Evolutionary conservation across 805 yeast species (phyloP).

Genomic region (Naumovozyma dairenensis): DNA sequence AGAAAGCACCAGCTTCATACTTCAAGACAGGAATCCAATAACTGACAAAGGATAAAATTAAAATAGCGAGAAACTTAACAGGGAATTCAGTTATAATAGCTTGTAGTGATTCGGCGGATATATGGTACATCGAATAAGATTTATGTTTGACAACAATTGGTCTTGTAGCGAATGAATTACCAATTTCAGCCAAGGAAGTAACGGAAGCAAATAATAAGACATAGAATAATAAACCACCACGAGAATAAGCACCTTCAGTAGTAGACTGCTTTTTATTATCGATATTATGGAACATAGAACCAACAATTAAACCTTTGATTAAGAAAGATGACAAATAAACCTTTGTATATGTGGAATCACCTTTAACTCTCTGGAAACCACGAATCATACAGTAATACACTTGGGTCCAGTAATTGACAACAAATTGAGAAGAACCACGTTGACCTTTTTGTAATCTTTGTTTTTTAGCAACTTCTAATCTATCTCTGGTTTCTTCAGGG

Average conservation of each 20-base stretch:
- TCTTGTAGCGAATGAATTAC: conserved; percentile 48
- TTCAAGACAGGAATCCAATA: conserved; percentile 47
- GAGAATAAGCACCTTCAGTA: conserved; percentile 48
- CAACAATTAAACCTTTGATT: conserved; percentile 48
- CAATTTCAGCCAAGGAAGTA: conserved; percentile 52
- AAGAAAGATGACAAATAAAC: conserved; percentile 43
- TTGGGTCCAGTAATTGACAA: conserved; percentile 41
- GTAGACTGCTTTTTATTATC: conserved; percentile 29
- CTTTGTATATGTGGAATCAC: conserved; percentile 47
- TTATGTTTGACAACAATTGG: conserved; percentile 57
- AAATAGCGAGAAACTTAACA: conserved; percentile 40
- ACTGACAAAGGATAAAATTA: conserved; percentile 37
- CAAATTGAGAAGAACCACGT: conserved; percentile 32
- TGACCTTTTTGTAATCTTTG: conserved; percentile 35
- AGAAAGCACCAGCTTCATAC: conserved; percentile 45
- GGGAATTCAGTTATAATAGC: conserved; percentile 49
- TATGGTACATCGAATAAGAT: conserved; percentile 51
- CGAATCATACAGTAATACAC: conserved; percentile 42
- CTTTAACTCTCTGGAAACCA: conserved; percentile 43
- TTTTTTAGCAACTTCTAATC: conserved; percentile 34
- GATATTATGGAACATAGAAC: conserved; percentile 49
- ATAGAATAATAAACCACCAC: conserved; percentile 57
- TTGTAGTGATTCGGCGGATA: conserved; percentile 55
- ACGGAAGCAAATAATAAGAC: conserved; percentile 51
- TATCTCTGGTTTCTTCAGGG: conserved; percentile 32